A percentile compares a stretch with the other conserved stretches of the same genome.
phyloP scores from a whole-genome alignment of 495 filamentous ascomycete genomes.

The Ramalina intermedia region DNA sequence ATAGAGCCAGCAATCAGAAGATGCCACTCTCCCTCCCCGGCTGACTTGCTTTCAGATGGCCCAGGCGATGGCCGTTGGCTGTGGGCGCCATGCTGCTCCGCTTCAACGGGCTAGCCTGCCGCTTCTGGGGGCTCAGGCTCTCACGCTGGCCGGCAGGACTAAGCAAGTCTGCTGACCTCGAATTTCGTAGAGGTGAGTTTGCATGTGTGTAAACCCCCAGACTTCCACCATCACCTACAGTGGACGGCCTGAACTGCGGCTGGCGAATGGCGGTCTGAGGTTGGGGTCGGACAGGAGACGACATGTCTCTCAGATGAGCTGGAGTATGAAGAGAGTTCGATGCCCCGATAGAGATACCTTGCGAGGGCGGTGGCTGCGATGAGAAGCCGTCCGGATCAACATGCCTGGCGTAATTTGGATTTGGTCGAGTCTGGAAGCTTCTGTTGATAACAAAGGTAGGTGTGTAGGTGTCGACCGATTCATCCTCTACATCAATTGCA shows the following conservation, averaged over 20 bases:
- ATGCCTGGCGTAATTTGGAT: slow-evolving; percentile 71
- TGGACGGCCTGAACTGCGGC: slow-evolving; percentile 36
- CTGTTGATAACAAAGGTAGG: slow-evolving; percentile 66
- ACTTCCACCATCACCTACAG: slow-evolving; percentile 56
- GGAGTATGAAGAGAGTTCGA: slow-evolving; percentile 29
- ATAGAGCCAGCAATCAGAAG: no score
- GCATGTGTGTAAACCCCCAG: slow-evolving; percentile 66
- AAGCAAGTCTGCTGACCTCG: slow-evolving; percentile 30
- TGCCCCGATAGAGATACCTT: slow-evolving; percentile 14
- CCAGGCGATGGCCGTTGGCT: slow-evolving; percentile 12
- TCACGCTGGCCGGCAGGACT: slow-evolving; percentile 27
- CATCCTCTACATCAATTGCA: slow-evolving; percentile 24
- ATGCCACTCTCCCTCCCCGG: no score
- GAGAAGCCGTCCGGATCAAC: slow-evolving; percentile 50
- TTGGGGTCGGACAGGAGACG: slow-evolving; percentile 32
- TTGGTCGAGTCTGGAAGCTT: slow-evolving; percentile 74
- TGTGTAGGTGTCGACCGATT: slow-evolving; percentile 54
- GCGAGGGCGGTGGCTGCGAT: slow-evolving; percentile 3
- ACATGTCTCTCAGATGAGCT: slow-evolving; percentile 32
- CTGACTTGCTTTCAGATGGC: slow-evolving; percentile 5
- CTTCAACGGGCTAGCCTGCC: slow-evolving; percentile 20
- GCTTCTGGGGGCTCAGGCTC: slow-evolving; percentile 19
- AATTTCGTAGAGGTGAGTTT: slow-evolving; percentile 67
- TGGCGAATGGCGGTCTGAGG: slow-evolving; percentile 36
- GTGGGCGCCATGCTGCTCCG: slow-evolving; percentile 26